Base-by-base conservation (phyloP, 371 early-diverging fungal genomes). In the Lichtheimia corymbifera region DNA sequence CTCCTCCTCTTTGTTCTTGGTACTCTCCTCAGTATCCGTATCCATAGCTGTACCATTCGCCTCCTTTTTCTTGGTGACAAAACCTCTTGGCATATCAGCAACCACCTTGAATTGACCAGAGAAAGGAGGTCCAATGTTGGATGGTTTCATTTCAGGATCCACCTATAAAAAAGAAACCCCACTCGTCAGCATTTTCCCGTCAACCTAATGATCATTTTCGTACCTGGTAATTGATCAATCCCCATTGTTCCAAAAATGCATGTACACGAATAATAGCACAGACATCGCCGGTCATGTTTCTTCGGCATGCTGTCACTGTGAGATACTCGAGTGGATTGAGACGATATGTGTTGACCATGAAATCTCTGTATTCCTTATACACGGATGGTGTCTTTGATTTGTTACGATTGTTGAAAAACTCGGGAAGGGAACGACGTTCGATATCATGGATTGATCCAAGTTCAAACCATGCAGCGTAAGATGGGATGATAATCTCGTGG, bases 161-260 rank as follows among this genome's bases (percentile, higher is more conserved):
- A 92, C 88, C 93, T 93, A 69, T 17, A 42, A 30, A 24, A 55
- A 14, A 42, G 44, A 93, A 94, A 0, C 2, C 6, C 35, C 35
- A 11, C 9, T 11, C 0, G 35, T 35, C 9, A 11, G 11, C 9
- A 2, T 35, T 35, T 9, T 35, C 9, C 35, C 7, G 89, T 7
- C 94, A 82, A n/a, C 74, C 71, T 3, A 22, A 42, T 25, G 6
- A 3, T 5, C 20, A 52, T 30, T 5, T 20, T 58, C 59, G 55
- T 73, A 95, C 96, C 86, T 98, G 98, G 74, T 97, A 99, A 79
- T 99, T 99, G 59, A 99, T 96, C 50, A 99, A 78, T 0, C 99
- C 99, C 99, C 99, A 99, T 75, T 98, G 98, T 77, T 99, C 99
- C 30, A 98, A 77, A 68, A 99, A 98, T 4, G 97, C 92, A 74